Conservation (phyloP, 1,284 basidiomycete species). For the Cerioporus squamosus region DNA sequence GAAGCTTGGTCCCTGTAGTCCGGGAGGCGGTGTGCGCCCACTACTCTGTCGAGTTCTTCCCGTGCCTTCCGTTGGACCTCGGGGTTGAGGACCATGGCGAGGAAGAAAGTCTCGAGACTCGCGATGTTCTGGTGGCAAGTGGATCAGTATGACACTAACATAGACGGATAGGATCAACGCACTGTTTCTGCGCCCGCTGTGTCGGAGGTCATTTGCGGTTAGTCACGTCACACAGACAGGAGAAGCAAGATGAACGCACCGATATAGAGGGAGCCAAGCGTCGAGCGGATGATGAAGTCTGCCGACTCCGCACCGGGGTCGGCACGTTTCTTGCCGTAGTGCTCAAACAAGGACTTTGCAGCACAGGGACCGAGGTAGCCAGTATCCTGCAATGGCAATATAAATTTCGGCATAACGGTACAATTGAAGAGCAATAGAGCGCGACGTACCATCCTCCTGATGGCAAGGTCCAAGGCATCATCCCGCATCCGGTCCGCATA, state of each 20-base stretch:
- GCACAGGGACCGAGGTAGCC: neutral
- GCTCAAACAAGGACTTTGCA: neutral
- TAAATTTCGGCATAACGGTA: neutral
- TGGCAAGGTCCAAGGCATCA: constrained; percentile 13
- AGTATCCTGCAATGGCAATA: neutral
- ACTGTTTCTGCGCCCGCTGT: constrained; percentile 15
- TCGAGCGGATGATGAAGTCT: neutral
- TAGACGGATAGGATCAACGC: neutral
- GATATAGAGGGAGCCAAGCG: constrained; percentile 25
- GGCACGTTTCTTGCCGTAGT: neutral
- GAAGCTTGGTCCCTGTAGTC: constrained; percentile 38
- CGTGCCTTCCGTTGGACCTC: constrained; percentile 43
- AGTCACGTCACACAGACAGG: neutral
- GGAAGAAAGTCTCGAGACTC: constrained; percentile 35
- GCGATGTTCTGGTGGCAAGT: constrained; percentile 30
- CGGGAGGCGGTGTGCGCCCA: constrained; percentile 40
- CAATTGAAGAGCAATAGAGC: neutral
- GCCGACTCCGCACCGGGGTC: neutral
- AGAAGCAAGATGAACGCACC: constrained; percentile 13
- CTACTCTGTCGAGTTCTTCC: constrained; percentile 43
- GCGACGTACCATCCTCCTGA: neutral
- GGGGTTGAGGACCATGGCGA: constrained; percentile 44
- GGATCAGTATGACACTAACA: neutral
- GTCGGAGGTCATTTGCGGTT: neutral
- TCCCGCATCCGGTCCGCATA: constrained; percentile 2